phyloP scores from a whole-genome alignment of 202 grass and related monocot genomes.

The Eragrostis tef region DNA sequence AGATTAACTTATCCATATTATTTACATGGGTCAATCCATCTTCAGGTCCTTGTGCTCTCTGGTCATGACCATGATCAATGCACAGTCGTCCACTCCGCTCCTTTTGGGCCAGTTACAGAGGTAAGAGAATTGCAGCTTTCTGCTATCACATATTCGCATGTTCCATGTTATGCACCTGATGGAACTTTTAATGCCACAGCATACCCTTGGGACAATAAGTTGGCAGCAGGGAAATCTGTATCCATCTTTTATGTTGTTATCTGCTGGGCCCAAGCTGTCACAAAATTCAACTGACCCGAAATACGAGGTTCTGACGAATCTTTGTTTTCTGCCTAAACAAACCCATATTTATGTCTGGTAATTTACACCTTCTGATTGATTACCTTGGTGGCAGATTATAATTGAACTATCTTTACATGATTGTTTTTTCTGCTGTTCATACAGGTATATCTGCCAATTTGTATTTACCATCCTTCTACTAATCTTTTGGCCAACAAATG shows the following conservation, averaged over 20 bases:
- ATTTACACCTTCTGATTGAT: conserved; percentile 19
- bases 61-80: conserved; percentile 99
- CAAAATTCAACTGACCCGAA: conserved; percentile 61
- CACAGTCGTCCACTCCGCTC: conserved; percentile 69
- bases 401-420: conserved; percentile 10
- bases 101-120: conserved; percentile 70
- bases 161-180: conserved; percentile 39
- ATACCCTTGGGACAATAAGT: conserved; percentile 83
- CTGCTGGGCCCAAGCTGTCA: conserved; percentile 57
- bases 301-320: conserved; percentile 57
- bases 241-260: conserved; percentile 98
- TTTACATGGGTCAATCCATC: conserved; percentile 43
- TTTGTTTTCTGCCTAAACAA: conserved; percentile 95
- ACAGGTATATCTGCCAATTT: conserved; percentile 88
- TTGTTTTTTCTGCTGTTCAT: conserved; percentile 44
- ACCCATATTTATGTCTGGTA: conserved; percentile 96
- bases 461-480: conserved; percentile 69
- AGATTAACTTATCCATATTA: conserved; percentile 1
- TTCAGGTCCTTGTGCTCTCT: conserved; percentile 84
- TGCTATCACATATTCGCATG: background rate
- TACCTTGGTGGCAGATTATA: conserved; percentile 18
- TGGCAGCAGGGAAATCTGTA: conserved; percentile 97
- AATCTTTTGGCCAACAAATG: conserved; percentile 82
- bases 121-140: conserved; percentile 50
- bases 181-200: conserved; percentile 56